Evolutionary conservation across 1,284 basidiomycete genomes (phyloP).

Genomic region (Ganoderma sinense): DNA sequence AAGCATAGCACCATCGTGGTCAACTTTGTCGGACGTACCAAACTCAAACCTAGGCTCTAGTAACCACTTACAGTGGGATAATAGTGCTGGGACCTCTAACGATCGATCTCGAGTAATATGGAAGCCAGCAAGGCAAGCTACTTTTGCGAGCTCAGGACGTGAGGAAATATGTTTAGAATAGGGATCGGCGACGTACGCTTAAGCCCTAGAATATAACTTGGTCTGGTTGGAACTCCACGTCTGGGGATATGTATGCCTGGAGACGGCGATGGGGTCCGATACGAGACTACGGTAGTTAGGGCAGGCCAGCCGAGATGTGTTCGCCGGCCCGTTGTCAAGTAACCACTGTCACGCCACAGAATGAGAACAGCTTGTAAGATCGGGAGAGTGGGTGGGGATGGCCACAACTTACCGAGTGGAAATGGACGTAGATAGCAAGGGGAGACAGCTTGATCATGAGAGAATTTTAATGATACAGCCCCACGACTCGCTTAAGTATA

Average conservation of each 20-base stretch:
- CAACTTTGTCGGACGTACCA: no score
- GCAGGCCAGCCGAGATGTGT: no score
- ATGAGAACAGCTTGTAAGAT: no score
- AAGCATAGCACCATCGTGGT: background rate
- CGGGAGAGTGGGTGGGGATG: no score
- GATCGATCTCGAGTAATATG: no score
- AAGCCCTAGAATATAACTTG: background rate
- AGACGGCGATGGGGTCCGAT: background rate
- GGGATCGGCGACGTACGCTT: background rate
- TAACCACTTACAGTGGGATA: background rate
- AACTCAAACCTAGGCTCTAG: no score
- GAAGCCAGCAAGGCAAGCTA: background rate
- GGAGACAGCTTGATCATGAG: background rate
- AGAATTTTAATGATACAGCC: background rate
- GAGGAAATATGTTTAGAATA: background rate
- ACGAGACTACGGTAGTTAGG: no score
- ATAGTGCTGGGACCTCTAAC: no score
- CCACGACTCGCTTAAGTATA: no score
- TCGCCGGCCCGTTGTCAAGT: no score
- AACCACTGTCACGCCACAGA: no score
- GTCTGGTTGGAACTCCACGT: background rate
- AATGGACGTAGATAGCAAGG: background rate
- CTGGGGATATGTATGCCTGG: background rate
- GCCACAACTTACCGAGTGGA: no score
- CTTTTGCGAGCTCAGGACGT: background rate